A percentile compares a stretch with the other conserved stretches of the same genome.
Evolutionary conservation across 306 rosid genomes (phyloP).

Genomic region (Cucumis cinereus): DNA sequence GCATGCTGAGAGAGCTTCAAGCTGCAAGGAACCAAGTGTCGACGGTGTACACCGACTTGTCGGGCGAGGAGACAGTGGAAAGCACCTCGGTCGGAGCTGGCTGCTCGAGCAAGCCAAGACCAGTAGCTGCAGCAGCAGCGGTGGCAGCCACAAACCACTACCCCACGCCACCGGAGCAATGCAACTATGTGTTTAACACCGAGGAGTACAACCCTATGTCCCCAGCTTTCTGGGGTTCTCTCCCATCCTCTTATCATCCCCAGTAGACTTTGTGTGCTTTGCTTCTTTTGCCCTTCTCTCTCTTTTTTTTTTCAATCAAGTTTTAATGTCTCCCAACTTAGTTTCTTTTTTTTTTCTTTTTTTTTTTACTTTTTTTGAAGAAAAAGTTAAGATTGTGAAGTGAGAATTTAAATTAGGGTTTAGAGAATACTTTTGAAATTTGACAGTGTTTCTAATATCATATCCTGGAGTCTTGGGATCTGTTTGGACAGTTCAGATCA

Average conservation of each 20-base stretch:
- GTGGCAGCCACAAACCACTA: background rate
- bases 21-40: conserved; percentile 41
- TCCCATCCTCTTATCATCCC: conserved; percentile 2
- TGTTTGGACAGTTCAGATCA: conserved; percentile 10
- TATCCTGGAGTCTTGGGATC: background rate
- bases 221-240: conserved; percentile 41
- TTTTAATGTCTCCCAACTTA: conserved; percentile 2
- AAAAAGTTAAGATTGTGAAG: conserved; percentile 5
- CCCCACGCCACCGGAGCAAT: conserved; percentile 10
- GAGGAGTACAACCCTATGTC: conserved; percentile 55
- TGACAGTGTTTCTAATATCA: background rate
- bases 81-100: conserved; percentile 48
- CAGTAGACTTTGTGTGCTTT: background rate
- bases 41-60: conserved; percentile 51
- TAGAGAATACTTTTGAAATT: conserved; percentile 1
- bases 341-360: background rate
- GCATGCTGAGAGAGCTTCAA: conserved; percentile 52
- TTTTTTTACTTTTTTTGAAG: background rate
- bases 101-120: conserved; percentile 18
- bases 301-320: background rate
- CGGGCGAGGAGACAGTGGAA: conserved; percentile 86
- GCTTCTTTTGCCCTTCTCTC: background rate
- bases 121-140: background rate
- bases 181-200: conserved; percentile 40
- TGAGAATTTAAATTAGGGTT: conserved; percentile 8